These are phyloP conservation scores for carrot (Daucus carota) DNA, from an alignment of 129 eudicot species.

Conservation along the genomic window DH1_v3.0 NC_030386.2:39036501-39037000, in stretches of 20 bases:
- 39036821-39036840: neutral
- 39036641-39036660: neutral
- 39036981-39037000: conserved; percentile 24
- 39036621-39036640: neutral
- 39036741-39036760: neutral
- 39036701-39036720: neutral
- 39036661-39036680: neutral
- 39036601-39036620: neutral
- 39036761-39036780: neutral
- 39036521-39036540: neutral
- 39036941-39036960: conserved; percentile 13
- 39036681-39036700: neutral
- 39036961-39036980: conserved; percentile 14
- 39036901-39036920: neutral
- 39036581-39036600: neutral
- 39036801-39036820: neutral
- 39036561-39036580: neutral
- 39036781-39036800: neutral
- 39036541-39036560: neutral
- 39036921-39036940: conserved; percentile 5
- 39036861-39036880: neutral
- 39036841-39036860: neutral
- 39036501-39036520: too few species aligned
- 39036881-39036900: neutral
- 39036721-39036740: neutral